phyloP scores from a whole-genome alignment of 2,329 filamentous ascomycete genomes.

The Juglanconis oblonga region DNA sequence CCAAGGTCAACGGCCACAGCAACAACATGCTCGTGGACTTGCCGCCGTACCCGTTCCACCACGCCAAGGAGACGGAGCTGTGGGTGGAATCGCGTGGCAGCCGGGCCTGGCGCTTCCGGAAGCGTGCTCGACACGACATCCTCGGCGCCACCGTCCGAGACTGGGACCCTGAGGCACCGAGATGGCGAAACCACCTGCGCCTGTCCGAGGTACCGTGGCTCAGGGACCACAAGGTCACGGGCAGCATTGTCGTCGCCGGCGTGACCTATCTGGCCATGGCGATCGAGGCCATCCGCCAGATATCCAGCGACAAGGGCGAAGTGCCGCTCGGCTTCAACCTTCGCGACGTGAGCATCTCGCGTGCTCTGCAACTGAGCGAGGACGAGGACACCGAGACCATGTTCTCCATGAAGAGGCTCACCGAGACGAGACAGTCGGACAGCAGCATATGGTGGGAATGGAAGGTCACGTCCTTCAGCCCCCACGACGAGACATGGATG shows the following conservation, averaged over 20 bases:
- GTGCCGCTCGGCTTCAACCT: conserved; percentile 10
- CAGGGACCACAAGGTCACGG: conserved; percentile 25
- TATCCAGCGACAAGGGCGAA: conserved; percentile 14
- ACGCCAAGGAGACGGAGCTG: conserved; percentile 27
- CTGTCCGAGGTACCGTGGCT: conserved; percentile 34
- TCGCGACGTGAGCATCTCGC: conserved; percentile 14
- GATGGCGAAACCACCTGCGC: conserved; percentile 31
- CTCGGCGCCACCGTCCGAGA: conserved; percentile 33
- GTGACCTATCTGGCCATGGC: conserved; percentile 22
- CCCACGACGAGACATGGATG: conserved; percentile 12
- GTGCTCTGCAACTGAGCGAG: conserved; percentile 16
- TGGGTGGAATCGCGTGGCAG: conserved; percentile 37
- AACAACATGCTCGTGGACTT: conserved; percentile 27
- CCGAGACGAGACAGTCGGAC: conserved; percentile 11
- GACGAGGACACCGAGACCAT: conserved; percentile 11
- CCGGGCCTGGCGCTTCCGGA: conserved; percentile 32
- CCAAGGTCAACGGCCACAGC: conserved; percentile 8
- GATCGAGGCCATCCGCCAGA: conserved; percentile 16
- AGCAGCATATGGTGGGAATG: conserved; percentile 15
- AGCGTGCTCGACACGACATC: conserved; percentile 36
- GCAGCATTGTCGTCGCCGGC: conserved; percentile 22
- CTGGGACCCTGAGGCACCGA: conserved; percentile 29
- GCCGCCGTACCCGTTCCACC: conserved; percentile 46
- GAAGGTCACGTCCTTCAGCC: conserved; percentile 11
- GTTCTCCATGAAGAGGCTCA: conserved; percentile 12